These are phyloP conservation scores for Apophysomyces elegans DNA, from an alignment of 371 early-diverging fungal genomes.

Conservation along the genomic window DNA sequence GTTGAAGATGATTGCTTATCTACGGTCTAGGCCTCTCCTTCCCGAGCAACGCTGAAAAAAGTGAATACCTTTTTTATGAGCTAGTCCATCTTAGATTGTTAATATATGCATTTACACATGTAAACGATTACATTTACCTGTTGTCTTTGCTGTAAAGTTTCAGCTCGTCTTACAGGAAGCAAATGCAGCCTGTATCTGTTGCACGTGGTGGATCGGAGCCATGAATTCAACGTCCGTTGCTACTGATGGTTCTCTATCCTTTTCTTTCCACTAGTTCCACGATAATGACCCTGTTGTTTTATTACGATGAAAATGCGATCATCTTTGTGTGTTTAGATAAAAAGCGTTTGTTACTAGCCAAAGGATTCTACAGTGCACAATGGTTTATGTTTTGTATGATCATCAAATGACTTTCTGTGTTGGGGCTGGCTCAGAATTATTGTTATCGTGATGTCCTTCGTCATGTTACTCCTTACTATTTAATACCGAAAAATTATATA, in stretches of 20 bases:
- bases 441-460: not conserved
- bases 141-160: not conserved
- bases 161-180: too few relatives aligned
- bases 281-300: not conserved
- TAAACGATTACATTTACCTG: not conserved
- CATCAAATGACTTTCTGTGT: not conserved
- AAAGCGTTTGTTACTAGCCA: not conserved
- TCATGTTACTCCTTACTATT: not conserved
- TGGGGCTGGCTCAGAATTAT: not conserved
- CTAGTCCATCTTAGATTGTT: not conserved
- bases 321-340: too few relatives aligned
- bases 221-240: too few relatives aligned
- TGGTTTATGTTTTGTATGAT: not conserved
- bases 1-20: not conserved
- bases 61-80: conserved; percentile 35
- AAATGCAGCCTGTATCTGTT: not conserved
- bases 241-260: not conserved
- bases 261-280: not conserved
- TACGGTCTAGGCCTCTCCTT: conserved; percentile 25
- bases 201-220: not conserved
- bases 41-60: conserved; percentile 30
- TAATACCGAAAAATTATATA: not conserved
- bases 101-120: not conserved
- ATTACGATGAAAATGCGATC: too few relatives aligned
- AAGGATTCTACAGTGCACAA: too few relatives aligned